Evolutionary conservation across 2,329 filamentous ascomycete species (phyloP).

Genomic region (Lasiodiplodia sp.): DNA sequence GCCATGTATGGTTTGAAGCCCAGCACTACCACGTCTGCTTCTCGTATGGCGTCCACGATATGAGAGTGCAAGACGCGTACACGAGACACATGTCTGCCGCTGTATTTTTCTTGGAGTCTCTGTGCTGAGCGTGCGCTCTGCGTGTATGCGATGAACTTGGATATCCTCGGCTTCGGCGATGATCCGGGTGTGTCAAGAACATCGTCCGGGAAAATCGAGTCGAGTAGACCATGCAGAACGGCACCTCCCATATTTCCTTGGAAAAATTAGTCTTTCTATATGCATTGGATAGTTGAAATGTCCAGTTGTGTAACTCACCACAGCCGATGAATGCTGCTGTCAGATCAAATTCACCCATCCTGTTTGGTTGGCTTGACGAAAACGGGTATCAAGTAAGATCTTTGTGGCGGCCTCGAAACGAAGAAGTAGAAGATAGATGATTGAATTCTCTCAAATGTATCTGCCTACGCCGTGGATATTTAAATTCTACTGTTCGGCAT

Average conservation of each 20-base stretch:
- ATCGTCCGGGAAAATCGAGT: not conserved
- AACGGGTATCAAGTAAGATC: not conserved
- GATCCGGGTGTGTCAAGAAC: not conserved
- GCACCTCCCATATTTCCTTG: constrained; percentile 2
- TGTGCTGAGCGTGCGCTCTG: not conserved
- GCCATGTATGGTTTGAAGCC: constrained; percentile 14
- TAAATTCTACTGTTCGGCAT: not conserved
- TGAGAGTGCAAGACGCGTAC: not conserved
- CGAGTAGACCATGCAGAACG: not conserved
- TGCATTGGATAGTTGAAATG: not conserved
- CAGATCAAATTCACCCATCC: not conserved
- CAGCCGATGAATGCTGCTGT: constrained; percentile 7
- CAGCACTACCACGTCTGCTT: constrained; percentile 3
- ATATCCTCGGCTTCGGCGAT: not conserved
- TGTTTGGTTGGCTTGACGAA: not conserved
- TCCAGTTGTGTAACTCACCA: not conserved
- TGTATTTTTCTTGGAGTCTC: not conserved
- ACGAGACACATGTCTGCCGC: not conserved
- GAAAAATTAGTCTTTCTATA: not conserved
- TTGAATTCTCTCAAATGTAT: not conserved
- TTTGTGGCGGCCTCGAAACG: not conserved
- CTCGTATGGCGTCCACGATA: not conserved
- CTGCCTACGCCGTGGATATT: not conserved
- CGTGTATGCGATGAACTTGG: not conserved
- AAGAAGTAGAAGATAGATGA: not conserved